Base-by-base conservation (phyloP, 257 asterid species). In the Fraxinus pennsylvanica region DNA sequence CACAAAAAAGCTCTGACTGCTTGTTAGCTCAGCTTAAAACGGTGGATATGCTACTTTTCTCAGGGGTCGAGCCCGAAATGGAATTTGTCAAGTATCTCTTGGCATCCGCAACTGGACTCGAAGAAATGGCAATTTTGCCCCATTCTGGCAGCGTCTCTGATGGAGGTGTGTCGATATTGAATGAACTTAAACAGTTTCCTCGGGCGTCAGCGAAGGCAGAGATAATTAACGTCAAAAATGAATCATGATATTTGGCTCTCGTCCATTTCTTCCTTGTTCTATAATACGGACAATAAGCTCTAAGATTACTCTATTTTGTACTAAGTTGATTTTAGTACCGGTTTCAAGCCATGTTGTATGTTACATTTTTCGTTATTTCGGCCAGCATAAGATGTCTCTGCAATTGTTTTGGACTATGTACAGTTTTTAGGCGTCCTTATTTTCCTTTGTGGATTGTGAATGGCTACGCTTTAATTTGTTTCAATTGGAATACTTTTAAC, bases 21-120 rank as follows among this genome's bases (percentile, higher is more conserved):
- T 68, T 82, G 0, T 22, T 86, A 32, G 71, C 83, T 30, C 86
- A 84, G 76, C 92, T 89, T 1, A 88, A 68, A 78, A 84, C 86
- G 1, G 88, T 89, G 10, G 79, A 85, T 63, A 82, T 87, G 89
- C 88, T 82, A 22, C 25, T 85, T 21, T 89, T 85, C 80, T 85
- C 86, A 1, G 92, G 92, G 65, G 79, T 76, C 19, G 88, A 88
- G 80, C 85, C 90, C 0, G 92, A 88, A 83, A 89, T 89, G 94
- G 92, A 88, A 33, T 88, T 89, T 65, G 86, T 88, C 4, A 89
- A 86, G 14, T 86, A 87, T 82, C 75, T 86, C 43, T 79, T 89
- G 43, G 88, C 90, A 57, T 89, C 89, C 21, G 88, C 91, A 0
- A 84, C 87, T 6, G 84, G 87, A 5, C 91, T 86, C 0, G 90